These are phyloP conservation scores for Pseudofabraea citricarpa DNA, from an alignment of 2,329 filamentous ascomycete species.

Conservation along the genomic window DNA sequence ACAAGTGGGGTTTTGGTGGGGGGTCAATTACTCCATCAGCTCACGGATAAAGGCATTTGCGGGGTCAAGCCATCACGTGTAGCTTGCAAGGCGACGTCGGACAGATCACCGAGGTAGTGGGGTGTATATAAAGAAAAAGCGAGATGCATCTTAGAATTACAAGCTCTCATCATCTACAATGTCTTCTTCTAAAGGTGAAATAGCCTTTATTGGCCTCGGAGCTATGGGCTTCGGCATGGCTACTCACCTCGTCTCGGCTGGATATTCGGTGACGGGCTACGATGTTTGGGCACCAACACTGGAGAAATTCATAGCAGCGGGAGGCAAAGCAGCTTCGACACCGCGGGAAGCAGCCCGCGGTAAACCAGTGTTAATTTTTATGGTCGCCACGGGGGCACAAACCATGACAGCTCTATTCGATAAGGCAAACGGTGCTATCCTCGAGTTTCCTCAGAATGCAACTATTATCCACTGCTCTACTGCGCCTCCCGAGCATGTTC, in stretches of 20 bases:
- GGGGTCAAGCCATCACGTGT: too few relatives aligned
- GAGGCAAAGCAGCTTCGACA: conserved; percentile 54
- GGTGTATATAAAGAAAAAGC: too few relatives aligned
- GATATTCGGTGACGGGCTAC: conserved; percentile 65
- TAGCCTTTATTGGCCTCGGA: conserved; percentile 52
- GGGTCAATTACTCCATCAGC: too few relatives aligned
- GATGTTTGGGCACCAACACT: conserved; percentile 66
- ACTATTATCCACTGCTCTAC: conserved; percentile 66
- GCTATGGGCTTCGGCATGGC: conserved; percentile 84
- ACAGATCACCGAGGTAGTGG: too few relatives aligned
- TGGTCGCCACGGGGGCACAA: conserved; percentile 71
- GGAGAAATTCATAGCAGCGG: conserved; percentile 58
- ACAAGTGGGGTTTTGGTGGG: too few relatives aligned
- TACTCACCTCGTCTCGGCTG: conserved; percentile 62
- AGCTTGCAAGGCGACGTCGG: too few relatives aligned
- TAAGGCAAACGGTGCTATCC: conserved; percentile 45
- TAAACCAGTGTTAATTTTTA: conserved; percentile 61
- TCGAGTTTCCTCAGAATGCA: conserved; percentile 44
- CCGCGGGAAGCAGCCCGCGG: conserved; percentile 56
- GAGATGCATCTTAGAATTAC: too few relatives aligned
- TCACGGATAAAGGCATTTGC: too few relatives aligned
- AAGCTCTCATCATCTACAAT: not conserved
- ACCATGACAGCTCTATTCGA: conserved; percentile 62
- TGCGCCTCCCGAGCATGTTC: conserved; percentile 61
- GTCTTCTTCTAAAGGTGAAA: conserved; percentile 6